Percentiles rank a stretch among this genome's conserved stretches.
These are phyloP conservation scores for Hypoxylon fuscum DNA, from an alignment of 495 filamentous ascomycete species.

Conservation along the genomic window DNA sequence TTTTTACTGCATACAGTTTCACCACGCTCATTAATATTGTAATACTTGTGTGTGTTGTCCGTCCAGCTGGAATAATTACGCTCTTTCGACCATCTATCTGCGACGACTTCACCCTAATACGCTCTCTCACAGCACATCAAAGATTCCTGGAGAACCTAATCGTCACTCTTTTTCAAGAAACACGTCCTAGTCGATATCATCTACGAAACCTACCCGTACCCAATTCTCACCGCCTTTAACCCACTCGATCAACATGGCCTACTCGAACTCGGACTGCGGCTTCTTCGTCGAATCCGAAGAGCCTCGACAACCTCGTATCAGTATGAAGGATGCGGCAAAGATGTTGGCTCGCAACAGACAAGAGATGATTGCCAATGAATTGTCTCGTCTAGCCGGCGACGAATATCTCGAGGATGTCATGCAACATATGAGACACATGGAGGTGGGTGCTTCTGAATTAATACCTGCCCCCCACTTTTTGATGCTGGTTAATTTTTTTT, in stretches of 20 bases:
- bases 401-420: constrained; percentile 94
- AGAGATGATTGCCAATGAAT: constrained; percentile 83
- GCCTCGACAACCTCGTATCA: constrained; percentile 53
- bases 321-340: constrained; percentile 76
- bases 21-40: constrained; percentile 64
- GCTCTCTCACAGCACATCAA: constrained; percentile 41
- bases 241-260: constrained; percentile 73
- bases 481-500: background rate
- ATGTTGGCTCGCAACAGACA: constrained; percentile 78
- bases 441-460: constrained; percentile 63
- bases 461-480: constrained; percentile 1
- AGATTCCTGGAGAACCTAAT: constrained; percentile 64
- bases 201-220: constrained; percentile 31
- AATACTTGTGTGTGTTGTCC: constrained; percentile 53
- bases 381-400: constrained; percentile 81
- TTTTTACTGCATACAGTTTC: constrained; percentile 49
- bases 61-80: constrained; percentile 53
- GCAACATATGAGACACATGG: constrained; percentile 94
- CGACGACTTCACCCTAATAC: constrained; percentile 51
- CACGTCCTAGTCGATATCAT: constrained; percentile 29
- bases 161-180: constrained; percentile 52
- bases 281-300: constrained; percentile 91
- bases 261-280: constrained; percentile 65
- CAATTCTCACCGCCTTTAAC: constrained; percentile 23
- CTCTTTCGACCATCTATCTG: constrained; percentile 55